Evolutionary conservation across 83 land plant genomes (phyloP), one percentile per base, ranked within the genome.

Genomic region (Thuja plicata): DNA sequence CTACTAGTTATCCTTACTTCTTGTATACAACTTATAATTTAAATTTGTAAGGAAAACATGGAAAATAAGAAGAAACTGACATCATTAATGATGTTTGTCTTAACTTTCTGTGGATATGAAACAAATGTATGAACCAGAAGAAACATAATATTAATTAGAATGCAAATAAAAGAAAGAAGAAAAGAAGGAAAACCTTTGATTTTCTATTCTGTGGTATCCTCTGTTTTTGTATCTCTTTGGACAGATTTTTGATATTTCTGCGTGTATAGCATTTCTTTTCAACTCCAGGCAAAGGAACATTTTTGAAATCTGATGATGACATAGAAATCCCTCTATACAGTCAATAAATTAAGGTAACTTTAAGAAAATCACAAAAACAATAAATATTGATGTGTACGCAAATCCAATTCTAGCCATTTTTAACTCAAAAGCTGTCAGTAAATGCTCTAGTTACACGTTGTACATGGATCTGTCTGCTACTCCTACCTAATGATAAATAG

Each of bases 201-300:
- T 46, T 82, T 24, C 85, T 82, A 50, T 45, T 82, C 85, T 38
- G 41, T 82, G 48, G 1, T 41, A 34, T 45, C 54, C 32, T 21
- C 15, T 46, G 54, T 27, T 82, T 82, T 27, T 82, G 48, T 16
- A 46, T 82, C 1, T 45, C 85, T 27, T 27, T 82, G 2, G 85
- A 27, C 5, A 46, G 50, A 82, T 12, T 11, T 82, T 45, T 82
- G 17, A 13, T 34, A 74, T 74, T 32, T 2, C 32, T 45, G n/a
- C 41, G 48, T 82, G 85, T 1, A 45, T 27, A 45, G 52, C 5
- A n/a, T 82, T 21, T 27, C 30, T 43, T 43, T 82, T 82, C 54
- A 32, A 43, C 54, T 82, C 85, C 85, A 45, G 85, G 85, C 54
- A 82, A 37, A 82, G 85, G 54, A 82, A 46, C 6, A 46, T 82